Evolutionary conservation across 768 basidiomycete genomes (phyloP), one percentile per base, ranked within the genome.

Genomic region (Strobilomyces echinocephalus): DNA sequence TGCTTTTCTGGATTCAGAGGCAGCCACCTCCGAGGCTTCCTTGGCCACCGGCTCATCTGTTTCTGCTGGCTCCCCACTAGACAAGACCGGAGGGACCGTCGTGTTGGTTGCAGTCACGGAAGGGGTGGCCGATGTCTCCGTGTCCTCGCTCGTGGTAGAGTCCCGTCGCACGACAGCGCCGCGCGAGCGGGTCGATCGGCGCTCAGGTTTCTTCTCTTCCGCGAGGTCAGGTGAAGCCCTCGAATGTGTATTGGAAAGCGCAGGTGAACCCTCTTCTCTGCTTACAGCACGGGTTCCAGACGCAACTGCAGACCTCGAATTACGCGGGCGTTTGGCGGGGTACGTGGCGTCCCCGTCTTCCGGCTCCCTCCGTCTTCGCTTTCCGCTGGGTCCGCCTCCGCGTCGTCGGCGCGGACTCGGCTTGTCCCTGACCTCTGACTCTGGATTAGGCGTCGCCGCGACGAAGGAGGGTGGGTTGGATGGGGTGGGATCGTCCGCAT

Each of bases 311-410:
- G 62, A 75, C 55, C 85, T 70, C 7, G 82, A 76, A 50, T 76
- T 72, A 26, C 85, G 78, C 18, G 81, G 74, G 24, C 83, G 77
- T 69, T 85, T 87, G 11, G 84, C 81, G n/a, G 85, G 84, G 62
- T 85, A 87, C n/a, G 80, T 78, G 1, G 79, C 76, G 57, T 87
- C 84, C 12, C 78, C 79, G 43, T 85, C 83, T 41, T 86, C 84
- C 8, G 63, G 67, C 31, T 84, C 83, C 62, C 73, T 82, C 20
- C 84, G 74, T 63, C 78, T 83, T 50, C 85, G 73, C 64, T 82
- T 74, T 26, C 75, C 75, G 3, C 74, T 74, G 2, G 52, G 57
- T 0, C 72, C 73, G 10, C 75, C 75, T 28, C 67, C 69, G 7
- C 68, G 68, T 52, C 72, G 74, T 68, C 81, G 81, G 45, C 80